Base-by-base conservation (phyloP, 2,329 filamentous ascomycete genomes). In the Hortaea sp. region DNA sequence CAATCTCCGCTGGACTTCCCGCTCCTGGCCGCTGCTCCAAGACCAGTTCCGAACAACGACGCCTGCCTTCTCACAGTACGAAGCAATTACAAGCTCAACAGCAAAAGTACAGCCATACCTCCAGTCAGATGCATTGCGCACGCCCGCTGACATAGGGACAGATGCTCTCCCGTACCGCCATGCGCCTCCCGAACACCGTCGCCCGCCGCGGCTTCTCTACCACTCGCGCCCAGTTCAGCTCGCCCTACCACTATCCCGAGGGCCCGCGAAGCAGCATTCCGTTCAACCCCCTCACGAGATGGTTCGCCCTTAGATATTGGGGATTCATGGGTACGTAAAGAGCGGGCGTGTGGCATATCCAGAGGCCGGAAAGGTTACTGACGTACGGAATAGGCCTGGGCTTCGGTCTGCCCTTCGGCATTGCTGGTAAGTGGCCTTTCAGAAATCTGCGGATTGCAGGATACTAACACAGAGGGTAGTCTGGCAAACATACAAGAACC, bases 161-260 rank as follows among this genome's bases (percentile, higher is more conserved):
- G 58, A 63, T 63, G 60, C 56, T 63, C 49, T 45, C 56, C 35
- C 53, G 59, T 52, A 51, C 76, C 58, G 74, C 74, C 59, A 67
- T 79, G 72, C 83, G 84, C 68, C 70, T 68, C 61, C 66, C 72
- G 59, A 71, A 77, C 68, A 69, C 68, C 57, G 64, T 88, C 73
- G 78, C 83, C 78, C 88, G 88, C 75, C 89, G 92, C 71, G 88
- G 84, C 74, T 95, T 98, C 84, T 84, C 88, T 71, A 81, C 87
- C 64, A 94, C 90, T 68, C 86, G 87, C 65, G 72, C 84, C 67
- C 88, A 86, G 69, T 74, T 94, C 67, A 79, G 77, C 62, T 94
- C 87, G 67, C 89, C 89, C 55, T 95, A 94, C 83, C 92, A 98
- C 78, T 98, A 98, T 77, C 84, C 90, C 61, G 90, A 97, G 76